phyloP scores from a whole-genome alignment of 2,329 filamentous ascomycete genomes.

The Exophiala viscosa region DNA sequence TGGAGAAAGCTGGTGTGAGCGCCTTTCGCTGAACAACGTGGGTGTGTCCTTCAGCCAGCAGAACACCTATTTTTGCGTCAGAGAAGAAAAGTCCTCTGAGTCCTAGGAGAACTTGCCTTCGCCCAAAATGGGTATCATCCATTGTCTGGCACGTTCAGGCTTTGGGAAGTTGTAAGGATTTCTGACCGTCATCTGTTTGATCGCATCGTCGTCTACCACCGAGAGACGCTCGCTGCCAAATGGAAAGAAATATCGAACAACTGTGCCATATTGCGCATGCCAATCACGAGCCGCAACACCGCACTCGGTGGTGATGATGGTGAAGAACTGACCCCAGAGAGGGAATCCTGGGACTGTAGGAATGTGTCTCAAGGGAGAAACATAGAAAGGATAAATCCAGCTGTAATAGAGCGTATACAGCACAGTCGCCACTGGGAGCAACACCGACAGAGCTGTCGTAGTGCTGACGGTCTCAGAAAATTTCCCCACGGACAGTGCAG shows the following conservation, averaged over 20 bases:
- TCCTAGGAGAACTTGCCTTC: constrained; percentile 26
- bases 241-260: constrained; percentile 47
- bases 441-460: background rate
- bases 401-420: constrained; percentile 21
- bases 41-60: constrained; percentile 43
- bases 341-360: constrained; percentile 45
- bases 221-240: constrained; percentile 45
- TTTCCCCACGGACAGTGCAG: background rate
- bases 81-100: background rate
- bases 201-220: constrained; percentile 43
- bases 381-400: constrained; percentile 53
- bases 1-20: constrained; percentile 39
- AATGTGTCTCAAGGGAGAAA: constrained; percentile 57
- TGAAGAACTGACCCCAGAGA: constrained; percentile 44
- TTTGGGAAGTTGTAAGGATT: constrained; percentile 43
- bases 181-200: constrained; percentile 44
- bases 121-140: constrained; percentile 46
- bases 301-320: constrained; percentile 41
- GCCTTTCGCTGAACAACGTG: constrained; percentile 43
- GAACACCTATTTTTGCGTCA: constrained; percentile 31
- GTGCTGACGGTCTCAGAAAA: background rate
- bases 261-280: constrained; percentile 36
- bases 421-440: constrained; percentile 2
- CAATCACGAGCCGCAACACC: constrained; percentile 40
- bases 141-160: constrained; percentile 37